These are phyloP conservation scores for Talaromyces atroroseus DNA, from an alignment of 2,329 filamentous ascomycete genomes.

Conservation along the genomic window DNA sequence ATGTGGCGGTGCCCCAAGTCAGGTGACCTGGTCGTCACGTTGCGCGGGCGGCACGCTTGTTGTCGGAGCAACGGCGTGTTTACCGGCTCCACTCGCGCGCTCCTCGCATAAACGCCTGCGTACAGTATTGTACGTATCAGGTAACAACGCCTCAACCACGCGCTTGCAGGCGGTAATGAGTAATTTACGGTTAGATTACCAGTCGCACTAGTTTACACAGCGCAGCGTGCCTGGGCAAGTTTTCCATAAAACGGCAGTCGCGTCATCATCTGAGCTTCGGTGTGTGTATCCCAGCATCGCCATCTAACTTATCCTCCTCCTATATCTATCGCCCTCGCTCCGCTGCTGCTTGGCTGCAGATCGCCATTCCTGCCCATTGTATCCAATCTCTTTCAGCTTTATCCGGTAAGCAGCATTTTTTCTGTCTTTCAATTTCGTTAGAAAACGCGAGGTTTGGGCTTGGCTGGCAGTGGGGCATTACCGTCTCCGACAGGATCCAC, in stretches of 20 bases:
- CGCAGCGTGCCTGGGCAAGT: neutral
- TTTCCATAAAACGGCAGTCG: neutral
- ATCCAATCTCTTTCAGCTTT: constrained; percentile 8
- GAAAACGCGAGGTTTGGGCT: constrained; percentile 11
- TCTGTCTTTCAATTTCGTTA: neutral
- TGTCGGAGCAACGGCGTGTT: constrained; percentile 43
- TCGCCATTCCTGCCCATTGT: constrained; percentile 7
- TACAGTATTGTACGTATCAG: neutral
- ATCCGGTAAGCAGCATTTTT: constrained; percentile 12
- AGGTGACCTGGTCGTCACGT: constrained; percentile 12
- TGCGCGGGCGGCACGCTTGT: constrained; percentile 31
- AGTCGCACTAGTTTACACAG: too few species aligned
- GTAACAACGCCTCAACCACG: neutral
- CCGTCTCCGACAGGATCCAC: constrained; percentile 29
- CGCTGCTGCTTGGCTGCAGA: neutral
- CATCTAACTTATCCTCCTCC: neutral
- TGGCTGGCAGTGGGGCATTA: constrained; percentile 31
- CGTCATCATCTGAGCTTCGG: constrained; percentile 1
- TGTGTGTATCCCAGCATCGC: neutral
- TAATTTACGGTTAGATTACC: neutral
- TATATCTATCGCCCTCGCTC: neutral
- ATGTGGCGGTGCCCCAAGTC: constrained; percentile 3
- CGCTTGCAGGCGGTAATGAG: neutral
- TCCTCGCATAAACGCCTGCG: constrained; percentile 7
- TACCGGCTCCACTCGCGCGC: constrained; percentile 16